phyloP scores from a whole-genome alignment of 352 stramenopile species.

The Peronospora farinosa region DNA sequence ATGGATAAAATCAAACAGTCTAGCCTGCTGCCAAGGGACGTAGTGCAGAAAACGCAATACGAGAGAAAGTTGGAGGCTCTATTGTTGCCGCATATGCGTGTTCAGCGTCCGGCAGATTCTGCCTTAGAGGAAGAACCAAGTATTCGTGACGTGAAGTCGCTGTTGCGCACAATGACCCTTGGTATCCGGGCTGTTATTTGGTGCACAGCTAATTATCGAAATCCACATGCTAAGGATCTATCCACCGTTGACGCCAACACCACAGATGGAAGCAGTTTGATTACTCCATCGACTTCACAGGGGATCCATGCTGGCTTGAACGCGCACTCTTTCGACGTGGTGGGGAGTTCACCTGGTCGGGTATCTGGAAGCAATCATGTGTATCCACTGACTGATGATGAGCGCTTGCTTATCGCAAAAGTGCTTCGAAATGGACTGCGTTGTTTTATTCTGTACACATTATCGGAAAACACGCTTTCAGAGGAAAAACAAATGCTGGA shows the following conservation, averaged over 20 bases:
- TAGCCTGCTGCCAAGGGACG: constrained; percentile 56
- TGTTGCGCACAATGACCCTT: constrained; percentile 95
- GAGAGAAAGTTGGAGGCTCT: constrained; percentile 73
- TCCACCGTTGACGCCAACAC: constrained; percentile 66
- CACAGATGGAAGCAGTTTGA: constrained; percentile 27
- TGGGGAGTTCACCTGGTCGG: constrained; percentile 15
- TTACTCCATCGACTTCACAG: constrained; percentile 18
- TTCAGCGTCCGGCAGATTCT: constrained; percentile 43
- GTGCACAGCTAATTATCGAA: constrained; percentile 93
- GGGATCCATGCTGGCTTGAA: constrained; percentile 14
- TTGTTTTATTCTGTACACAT: constrained; percentile 91
- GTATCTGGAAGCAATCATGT: constrained; percentile 34
- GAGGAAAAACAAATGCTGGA: constrained; percentile 95
- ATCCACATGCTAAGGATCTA: constrained; percentile 79
- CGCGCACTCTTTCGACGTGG: constrained; percentile 18
- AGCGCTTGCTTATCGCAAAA: constrained; percentile 89
- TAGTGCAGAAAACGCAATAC: constrained; percentile 45
- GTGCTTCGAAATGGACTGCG: constrained; percentile 91
- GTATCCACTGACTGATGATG: constrained; percentile 89
- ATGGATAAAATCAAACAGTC: constrained; percentile 88
- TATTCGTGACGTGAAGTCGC: constrained; percentile 88
- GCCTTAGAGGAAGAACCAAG: constrained; percentile 70
- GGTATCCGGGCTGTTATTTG: constrained; percentile 97
- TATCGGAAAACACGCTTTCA: constrained; percentile 79
- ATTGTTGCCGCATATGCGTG: constrained; percentile 48